A percentile compares a stretch with the other conserved stretches of the same genome.
Conservation (phyloP, 352 stramenopile genomes). For the Globisporangium megalacanthum region DNA sequence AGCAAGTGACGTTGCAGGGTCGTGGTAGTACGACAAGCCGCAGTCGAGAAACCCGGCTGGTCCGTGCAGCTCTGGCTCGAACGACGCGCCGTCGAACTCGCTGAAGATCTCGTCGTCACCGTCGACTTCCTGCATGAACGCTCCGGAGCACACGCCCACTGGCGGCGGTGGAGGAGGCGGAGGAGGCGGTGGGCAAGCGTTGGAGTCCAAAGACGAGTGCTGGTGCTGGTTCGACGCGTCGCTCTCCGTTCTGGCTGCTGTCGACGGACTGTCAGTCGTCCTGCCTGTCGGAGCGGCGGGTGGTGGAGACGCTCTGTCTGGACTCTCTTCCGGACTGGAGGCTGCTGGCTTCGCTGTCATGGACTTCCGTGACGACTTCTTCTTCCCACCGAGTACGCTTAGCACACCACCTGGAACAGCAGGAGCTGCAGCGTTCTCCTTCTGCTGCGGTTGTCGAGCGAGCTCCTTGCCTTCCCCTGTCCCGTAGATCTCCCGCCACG, state of each 20-base stretch:
- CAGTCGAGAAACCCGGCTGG: conserved; percentile 33
- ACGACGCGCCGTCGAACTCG: conserved; percentile 9
- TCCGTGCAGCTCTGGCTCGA: conserved; percentile 20
- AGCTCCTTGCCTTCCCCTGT: conserved; percentile 58
- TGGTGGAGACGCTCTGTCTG: neutral
- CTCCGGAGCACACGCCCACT: conserved; percentile 13
- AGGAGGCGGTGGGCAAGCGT: conserved; percentile 7
- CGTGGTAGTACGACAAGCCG: conserved; percentile 52
- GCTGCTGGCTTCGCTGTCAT: conserved; percentile 7
- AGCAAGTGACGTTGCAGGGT: conserved; percentile 5
- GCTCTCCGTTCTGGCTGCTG: neutral
- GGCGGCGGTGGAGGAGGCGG: conserved; percentile 7
- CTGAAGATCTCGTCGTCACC: conserved; percentile 30
- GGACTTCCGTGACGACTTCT: conserved; percentile 9
- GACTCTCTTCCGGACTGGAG: neutral
- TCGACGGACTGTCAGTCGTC: neutral
- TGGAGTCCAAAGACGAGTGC: neutral
- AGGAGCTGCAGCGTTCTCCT: conserved; percentile 3
- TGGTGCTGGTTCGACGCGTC: neutral
- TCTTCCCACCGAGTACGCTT: conserved; percentile 11
- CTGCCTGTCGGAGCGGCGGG: too few relatives aligned
- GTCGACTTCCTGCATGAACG: conserved; percentile 67
- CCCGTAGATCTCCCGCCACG: conserved; percentile 58
- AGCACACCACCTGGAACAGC: neutral
- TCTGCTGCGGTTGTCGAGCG: conserved; percentile 15